phyloP scores from a whole-genome alignment of 139 green algal species.

The Chlamydomonas sphaeroides region DNA sequence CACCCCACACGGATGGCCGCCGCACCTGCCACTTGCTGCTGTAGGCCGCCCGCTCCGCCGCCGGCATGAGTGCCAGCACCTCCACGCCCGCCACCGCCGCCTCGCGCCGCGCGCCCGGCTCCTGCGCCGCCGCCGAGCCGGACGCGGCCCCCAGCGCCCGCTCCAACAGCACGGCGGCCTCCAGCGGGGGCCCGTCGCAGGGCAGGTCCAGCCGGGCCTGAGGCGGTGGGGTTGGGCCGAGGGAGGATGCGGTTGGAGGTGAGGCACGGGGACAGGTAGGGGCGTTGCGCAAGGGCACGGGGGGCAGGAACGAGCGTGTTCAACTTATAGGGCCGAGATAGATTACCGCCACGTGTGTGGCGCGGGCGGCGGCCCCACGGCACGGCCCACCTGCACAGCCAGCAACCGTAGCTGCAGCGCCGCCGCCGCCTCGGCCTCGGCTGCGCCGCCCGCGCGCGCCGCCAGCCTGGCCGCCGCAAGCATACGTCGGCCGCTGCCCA shows the following conservation, averaged over 20 bases:
- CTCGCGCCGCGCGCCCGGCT: conserved; percentile 42
- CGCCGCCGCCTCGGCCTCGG: background rate
- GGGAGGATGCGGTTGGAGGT: no score
- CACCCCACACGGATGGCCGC: no score
- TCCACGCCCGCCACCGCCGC: conserved; percentile 65
- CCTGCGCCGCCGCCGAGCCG: background rate
- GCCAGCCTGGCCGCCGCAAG: conserved; percentile 13
- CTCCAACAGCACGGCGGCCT: conserved; percentile 19
- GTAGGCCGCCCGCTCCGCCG: conserved; percentile 17
- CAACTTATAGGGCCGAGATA: no score
- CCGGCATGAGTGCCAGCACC: conserved; percentile 32
- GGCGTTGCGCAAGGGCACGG: no score
- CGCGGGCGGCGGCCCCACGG: no score
- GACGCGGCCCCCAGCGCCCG: background rate
- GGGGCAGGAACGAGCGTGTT: no score
- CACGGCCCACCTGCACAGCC: background rate
- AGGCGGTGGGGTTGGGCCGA: background rate
- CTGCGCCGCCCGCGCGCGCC: conserved; percentile 8
- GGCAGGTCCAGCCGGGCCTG: conserved; percentile 20
- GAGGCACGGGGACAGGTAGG: no score
- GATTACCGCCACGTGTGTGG: no score
- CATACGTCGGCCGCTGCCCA: background rate
- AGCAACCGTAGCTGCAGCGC: conserved; percentile 21
- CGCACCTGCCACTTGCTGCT: conserved; percentile 36
- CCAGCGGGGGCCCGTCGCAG: background rate